A percentile compares a stretch with the other conserved stretches of the same genome.
These are phyloP conservation scores for Malus fusca DNA, from an alignment of 306 rosid species.

Conservation along the genomic window DNA sequence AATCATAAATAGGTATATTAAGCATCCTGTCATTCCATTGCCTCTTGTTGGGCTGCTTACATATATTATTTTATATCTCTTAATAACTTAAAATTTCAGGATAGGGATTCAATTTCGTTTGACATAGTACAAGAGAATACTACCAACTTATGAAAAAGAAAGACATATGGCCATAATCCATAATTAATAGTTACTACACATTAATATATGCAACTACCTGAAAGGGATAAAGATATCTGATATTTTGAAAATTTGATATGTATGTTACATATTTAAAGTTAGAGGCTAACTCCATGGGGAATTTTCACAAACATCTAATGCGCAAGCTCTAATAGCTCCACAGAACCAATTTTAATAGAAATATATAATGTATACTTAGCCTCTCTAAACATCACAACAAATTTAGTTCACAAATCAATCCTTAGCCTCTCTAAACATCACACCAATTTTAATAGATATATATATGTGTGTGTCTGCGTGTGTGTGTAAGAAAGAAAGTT, in stretches of 20 bases:
- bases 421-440: too few relatives aligned
- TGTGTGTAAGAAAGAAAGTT: too few relatives aligned
- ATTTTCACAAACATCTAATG: too few relatives aligned
- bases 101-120: too few relatives aligned
- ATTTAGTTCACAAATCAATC: too few relatives aligned
- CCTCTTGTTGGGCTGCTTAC: not conserved
- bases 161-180: not conserved
- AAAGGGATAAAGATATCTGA: not conserved
- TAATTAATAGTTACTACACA: not conserved
- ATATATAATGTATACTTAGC: too few relatives aligned
- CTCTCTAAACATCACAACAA: too few relatives aligned
- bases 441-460: too few relatives aligned
- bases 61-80: not conserved
- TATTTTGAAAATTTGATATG: not conserved
- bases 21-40: not conserved
- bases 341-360: too few relatives aligned
- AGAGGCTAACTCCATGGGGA: not conserved
- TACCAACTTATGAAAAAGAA: not conserved
- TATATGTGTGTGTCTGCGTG: too few relatives aligned
- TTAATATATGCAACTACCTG: not conserved
- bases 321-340: too few relatives aligned
- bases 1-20: not conserved
- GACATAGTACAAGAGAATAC: too few relatives aligned
- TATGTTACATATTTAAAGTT: not conserved
- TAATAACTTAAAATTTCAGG: not conserved